Base-by-base conservation (phyloP, 2,329 filamentous ascomycete genomes). In the Xylaria hypoxylon region DNA sequence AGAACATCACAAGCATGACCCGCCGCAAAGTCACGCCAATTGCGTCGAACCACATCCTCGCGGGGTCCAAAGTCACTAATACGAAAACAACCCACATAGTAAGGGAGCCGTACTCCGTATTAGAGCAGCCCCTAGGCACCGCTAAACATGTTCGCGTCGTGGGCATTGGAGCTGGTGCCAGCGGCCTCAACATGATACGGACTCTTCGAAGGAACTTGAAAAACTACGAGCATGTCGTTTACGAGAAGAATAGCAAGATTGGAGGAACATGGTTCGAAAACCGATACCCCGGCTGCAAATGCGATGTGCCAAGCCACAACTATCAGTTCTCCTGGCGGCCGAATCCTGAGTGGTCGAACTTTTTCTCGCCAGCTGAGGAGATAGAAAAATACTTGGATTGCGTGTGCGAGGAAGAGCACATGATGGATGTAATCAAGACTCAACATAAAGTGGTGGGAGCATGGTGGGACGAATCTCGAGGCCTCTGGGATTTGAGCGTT, bases 261-360 rank as follows among this genome's bases (percentile, higher is more conserved):
- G 86, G 85, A 22, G 86, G 86, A 2, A 88, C 86, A 0, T 89
- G 86, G 86, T 81, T 82, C 68, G 86, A 88, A 72, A 88, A 87
- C 71, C 79, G 81, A 22, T 89, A 89, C 67, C 86, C 86, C 0
- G 86, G 86, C 11, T 87, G 85, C 70, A 79, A 79, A 59, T 88
- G 85, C 72, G 86, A 87, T 73, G 81, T 87, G 33, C 85, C 85
- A 10, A 84, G 82, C 72, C 87, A 89, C 77, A 88, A 86, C 75
- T 90, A 90, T 72, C 87, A 88, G 72, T 89, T 87, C 72, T 85
- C 86, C 2, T 89, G 85, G 83, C 81, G 84, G 61, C 85, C 84
- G 2, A 90, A 89, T 73, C 83, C 82, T 6, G 81, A 83, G 44
- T 90, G 88, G 87, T 81, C 82, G 19, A 83, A 84, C 62, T 87